A percentile compares a stretch with the other conserved stretches of the same genome.
Evolutionary conservation across 2,329 filamentous ascomycete species (phyloP).

Genomic region (Fonsecaea pedrosoi): DNA sequence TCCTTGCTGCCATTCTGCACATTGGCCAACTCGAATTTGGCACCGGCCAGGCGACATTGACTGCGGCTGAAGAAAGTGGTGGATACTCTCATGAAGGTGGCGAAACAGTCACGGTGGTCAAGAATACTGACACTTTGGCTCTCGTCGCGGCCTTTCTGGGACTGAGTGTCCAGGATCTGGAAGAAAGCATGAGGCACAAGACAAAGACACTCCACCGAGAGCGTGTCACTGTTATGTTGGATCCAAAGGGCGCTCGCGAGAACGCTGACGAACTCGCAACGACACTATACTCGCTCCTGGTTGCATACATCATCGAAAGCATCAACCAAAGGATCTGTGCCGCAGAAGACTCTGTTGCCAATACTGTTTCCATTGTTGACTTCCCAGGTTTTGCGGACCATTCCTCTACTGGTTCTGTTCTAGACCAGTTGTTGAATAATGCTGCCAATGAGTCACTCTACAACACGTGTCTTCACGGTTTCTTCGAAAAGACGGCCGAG

Average conservation of each 20-base stretch:
- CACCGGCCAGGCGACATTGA: conserved; percentile 78
- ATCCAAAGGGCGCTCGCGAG: conserved; percentile 83
- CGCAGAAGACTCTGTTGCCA: conserved; percentile 83
- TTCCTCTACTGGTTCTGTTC: conserved; percentile 77
- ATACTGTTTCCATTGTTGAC: conserved; percentile 93
- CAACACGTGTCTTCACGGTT: conserved; percentile 91
- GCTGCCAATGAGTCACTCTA: conserved; percentile 91
- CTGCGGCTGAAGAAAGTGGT: conserved; percentile 85
- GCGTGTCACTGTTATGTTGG: conserved; percentile 97
- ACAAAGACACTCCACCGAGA: conserved; percentile 96
- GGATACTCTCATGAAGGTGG: conserved; percentile 95
- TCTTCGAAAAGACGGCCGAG: conserved; percentile 93
- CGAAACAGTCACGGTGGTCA: conserved; percentile 82
- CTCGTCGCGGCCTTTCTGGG: conserved; percentile 95
- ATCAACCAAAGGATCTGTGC: conserved; percentile 91
- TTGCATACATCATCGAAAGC: conserved; percentile 90
- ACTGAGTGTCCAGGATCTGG: conserved; percentile 78
- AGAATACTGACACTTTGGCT: conserved; percentile 86
- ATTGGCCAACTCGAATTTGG: conserved; percentile 96
- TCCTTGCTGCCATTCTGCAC: conserved; percentile 92
- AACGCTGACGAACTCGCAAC: conserved; percentile 94
- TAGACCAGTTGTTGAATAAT: conserved; percentile 95
- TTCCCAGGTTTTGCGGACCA: conserved; percentile 94
- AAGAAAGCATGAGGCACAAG: conserved; percentile 90
- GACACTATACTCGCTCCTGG: conserved; percentile 90